These are phyloP conservation scores for Dactylellina drechsleri DNA, from an alignment of 2,329 filamentous ascomycete genomes.

Conservation along the genomic window DNA sequence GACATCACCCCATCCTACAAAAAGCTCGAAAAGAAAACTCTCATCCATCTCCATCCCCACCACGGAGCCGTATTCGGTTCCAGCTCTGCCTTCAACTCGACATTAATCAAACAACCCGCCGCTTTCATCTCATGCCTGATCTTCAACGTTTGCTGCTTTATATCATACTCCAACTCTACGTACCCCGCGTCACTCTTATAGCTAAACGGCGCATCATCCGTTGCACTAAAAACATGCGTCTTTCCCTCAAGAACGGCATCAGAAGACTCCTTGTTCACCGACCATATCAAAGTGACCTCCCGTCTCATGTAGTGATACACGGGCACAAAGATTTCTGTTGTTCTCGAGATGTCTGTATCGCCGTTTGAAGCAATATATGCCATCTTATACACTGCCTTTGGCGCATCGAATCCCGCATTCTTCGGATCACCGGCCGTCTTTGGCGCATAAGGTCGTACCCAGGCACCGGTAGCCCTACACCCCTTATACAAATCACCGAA, in stretches of 20 bases:
- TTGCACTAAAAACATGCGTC: conserved; percentile 35
- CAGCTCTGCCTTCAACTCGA: conserved; percentile 42
- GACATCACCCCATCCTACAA: conserved; percentile 9
- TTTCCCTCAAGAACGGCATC: conserved; percentile 21
- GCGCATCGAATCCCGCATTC: conserved; percentile 61
- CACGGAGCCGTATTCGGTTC: conserved; percentile 49
- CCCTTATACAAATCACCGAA: conserved; percentile 62
- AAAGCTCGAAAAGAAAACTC: conserved; percentile 48
- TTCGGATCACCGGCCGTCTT: conserved; percentile 62
- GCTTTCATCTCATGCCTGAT: conserved; percentile 41
- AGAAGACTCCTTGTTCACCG: conserved; percentile 13
- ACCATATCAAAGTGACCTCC: conserved; percentile 50
- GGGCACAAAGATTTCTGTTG: conserved; percentile 63
- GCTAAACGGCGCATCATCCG: conserved; percentile 49
- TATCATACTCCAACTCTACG: conserved; percentile 40
- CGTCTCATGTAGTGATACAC: conserved; percentile 65
- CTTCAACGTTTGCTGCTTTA: conserved; percentile 40
- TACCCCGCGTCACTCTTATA: conserved; percentile 41
- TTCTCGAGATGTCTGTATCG: conserved; percentile 56
- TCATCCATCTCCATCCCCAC: conserved; percentile 38
- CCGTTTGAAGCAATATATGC: conserved; percentile 58
- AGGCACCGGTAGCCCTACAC: conserved; percentile 62
- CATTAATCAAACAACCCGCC: conserved; percentile 25
- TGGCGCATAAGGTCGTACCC: conserved; percentile 63
- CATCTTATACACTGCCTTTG: conserved; percentile 61